Conservation (phyloP, 108 stramenopile species). For the Conticribra weissflogii region DNA sequence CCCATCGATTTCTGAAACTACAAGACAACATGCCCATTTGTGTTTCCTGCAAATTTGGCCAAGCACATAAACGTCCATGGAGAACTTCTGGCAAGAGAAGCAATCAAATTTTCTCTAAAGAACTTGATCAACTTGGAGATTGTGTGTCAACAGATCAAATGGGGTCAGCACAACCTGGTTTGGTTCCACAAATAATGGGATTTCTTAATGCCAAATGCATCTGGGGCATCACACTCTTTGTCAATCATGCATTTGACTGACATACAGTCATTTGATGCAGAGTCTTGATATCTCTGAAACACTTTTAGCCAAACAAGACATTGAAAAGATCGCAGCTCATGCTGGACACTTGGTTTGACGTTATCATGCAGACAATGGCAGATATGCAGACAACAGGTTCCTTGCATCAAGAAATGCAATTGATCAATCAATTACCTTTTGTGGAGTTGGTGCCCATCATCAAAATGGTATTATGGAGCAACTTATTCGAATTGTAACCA, state of each 20-base stretch:
- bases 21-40: conserved; percentile 23
- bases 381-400: conserved; percentile 28
- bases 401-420: neutral
- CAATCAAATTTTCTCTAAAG: neutral
- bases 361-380: conserved; percentile 49
- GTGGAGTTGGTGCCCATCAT: conserved; percentile 25
- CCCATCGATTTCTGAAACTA: conserved; percentile 7
- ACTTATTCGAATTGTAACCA: conserved; percentile 10
- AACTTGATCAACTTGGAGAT: conserved; percentile 24
- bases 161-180: conserved; percentile 40
- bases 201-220: conserved; percentile 20
- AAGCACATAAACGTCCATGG: conserved; percentile 25
- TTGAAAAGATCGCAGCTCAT: conserved; percentile 3
- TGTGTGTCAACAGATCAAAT: conserved; percentile 52
- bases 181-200: conserved; percentile 28
- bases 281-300: conserved; percentile 24
- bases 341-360: conserved; percentile 31
- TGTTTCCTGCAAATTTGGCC: conserved; percentile 23
- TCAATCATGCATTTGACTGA: conserved; percentile 40
- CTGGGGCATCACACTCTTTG: conserved; percentile 49
- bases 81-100: conserved; percentile 7
- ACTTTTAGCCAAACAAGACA: conserved; percentile 23
- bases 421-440: conserved; percentile 24
- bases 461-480: conserved; percentile 36
- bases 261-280: conserved; percentile 16